These are phyloP conservation scores for Trichomonas gallinae DNA, from an alignment of 208 protist genomes.

Conservation along the genomic window DNA sequence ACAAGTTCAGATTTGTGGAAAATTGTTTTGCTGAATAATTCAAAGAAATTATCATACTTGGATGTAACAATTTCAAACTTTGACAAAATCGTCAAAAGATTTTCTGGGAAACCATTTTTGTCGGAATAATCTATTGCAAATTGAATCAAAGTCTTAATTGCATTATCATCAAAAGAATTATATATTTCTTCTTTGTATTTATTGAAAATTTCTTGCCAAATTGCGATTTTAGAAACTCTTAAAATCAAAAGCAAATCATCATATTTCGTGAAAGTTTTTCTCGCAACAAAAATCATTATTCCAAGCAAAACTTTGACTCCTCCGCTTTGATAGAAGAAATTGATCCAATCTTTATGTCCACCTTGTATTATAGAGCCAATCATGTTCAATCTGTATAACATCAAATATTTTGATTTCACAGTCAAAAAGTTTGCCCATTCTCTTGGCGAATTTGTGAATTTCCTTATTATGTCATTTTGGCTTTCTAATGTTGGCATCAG, in stretches of 20 bases:
- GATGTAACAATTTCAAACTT: background rate
- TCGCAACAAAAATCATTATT: background rate
- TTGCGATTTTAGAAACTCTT: background rate
- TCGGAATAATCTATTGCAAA: background rate
- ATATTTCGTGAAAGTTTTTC: background rate
- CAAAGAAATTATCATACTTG: background rate
- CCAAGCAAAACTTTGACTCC: background rate
- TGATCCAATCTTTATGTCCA: background rate
- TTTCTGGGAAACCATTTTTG: background rate
- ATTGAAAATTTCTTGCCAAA: background rate
- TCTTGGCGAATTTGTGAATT: background rate
- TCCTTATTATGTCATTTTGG: background rate
- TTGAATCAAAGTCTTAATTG: background rate
- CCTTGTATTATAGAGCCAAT: background rate
- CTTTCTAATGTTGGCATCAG: background rate
- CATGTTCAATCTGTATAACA: background rate
- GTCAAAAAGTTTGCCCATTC: background rate
- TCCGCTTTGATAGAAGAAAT: background rate
- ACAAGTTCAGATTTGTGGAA: background rate
- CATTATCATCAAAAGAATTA: background rate
- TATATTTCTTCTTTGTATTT: background rate
- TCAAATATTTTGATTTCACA: background rate
- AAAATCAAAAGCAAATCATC: background rate
- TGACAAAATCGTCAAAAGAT: background rate
- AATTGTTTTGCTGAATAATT: background rate